phyloP scores from a whole-genome alignment of 176 grass and related monocot genomes.

The Lolium rigidum region DNA sequence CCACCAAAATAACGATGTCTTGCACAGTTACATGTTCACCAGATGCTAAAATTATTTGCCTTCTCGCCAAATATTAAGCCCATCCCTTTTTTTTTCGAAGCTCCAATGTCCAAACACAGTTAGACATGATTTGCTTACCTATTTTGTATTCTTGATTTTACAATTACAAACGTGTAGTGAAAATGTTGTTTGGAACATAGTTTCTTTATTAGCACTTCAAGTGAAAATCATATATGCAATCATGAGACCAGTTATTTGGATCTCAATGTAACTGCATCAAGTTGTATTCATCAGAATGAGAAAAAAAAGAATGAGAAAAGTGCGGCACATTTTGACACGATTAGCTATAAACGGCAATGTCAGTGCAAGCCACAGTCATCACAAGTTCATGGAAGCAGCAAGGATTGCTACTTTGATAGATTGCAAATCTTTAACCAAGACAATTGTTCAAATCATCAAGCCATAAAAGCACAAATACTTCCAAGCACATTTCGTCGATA shows the following conservation, averaged over 20 bases:
- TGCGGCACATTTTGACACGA: not conserved
- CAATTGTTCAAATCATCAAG: not conserved
- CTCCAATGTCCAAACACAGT: not conserved
- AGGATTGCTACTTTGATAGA: not conserved
- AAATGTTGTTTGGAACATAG: no score
- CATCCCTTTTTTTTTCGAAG: not conserved
- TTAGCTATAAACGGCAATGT: not conserved
- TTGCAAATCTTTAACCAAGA: not conserved
- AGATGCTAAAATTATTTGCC: not conserved
- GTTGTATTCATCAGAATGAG: constrained; percentile 4
- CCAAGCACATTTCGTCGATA: not conserved
- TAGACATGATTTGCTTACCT: not conserved
- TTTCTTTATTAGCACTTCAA: not conserved
- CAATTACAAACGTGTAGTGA: not conserved
- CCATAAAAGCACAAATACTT: not conserved
- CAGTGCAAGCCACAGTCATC: not conserved
- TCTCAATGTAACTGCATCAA: not conserved
- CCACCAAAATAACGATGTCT: not conserved
- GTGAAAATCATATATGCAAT: not conserved
- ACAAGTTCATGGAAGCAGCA: constrained; percentile 14
- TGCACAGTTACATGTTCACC: not conserved
- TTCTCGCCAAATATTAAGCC: not conserved
- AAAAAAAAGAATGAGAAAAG: not conserved
- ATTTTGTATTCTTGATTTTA: not conserved
- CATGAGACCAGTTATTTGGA: not conserved